Evolutionary conservation across 805 yeast species (phyloP).

Genomic region (Teunomyces kruisii): DNA sequence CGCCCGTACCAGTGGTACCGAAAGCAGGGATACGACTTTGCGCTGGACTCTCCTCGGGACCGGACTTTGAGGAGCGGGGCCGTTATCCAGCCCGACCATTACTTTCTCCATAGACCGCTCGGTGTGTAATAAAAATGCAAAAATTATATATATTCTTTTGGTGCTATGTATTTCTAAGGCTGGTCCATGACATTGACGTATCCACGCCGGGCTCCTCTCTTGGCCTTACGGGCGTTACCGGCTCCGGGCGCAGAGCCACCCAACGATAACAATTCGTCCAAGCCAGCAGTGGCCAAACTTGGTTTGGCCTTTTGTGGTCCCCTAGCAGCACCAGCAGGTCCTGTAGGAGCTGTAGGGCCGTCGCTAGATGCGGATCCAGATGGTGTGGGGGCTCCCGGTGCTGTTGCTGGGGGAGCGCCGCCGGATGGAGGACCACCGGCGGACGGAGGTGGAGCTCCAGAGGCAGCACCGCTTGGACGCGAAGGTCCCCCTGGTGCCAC

Average conservation of each 20-base stretch:
- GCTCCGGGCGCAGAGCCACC: slow-evolving; percentile 21
- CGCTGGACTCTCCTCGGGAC: slow-evolving; percentile 47
- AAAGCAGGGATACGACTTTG: slow-evolving; percentile 35
- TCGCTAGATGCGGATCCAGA: slow-evolving; percentile 5
- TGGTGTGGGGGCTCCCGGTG: background rate
- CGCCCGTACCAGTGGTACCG: slow-evolving; percentile 46
- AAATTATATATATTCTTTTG: background rate
- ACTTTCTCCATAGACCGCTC: slow-evolving; percentile 20
- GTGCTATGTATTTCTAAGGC: slow-evolving; percentile 2
- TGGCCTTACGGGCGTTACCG: slow-evolving; percentile 21
- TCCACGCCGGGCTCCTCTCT: slow-evolving; percentile 37
- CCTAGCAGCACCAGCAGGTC: slow-evolving; percentile 7
- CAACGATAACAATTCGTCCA: slow-evolving; percentile 39
- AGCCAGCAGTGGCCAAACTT: slow-evolving; percentile 39
- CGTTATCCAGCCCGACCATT: slow-evolving; percentile 43
- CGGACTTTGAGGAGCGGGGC: slow-evolving; percentile 39
- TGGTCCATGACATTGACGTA: slow-evolving; percentile 64
- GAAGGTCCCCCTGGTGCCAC: slow-evolving; percentile 4
- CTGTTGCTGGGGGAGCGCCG: slow-evolving; percentile 12
- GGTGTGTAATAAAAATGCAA: background rate
- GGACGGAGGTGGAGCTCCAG: slow-evolving; percentile 5
- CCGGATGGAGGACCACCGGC: slow-evolving; percentile 11
- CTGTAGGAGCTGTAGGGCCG: slow-evolving; percentile 5
- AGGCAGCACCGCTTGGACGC: slow-evolving; percentile 2
- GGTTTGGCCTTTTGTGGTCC: slow-evolving; percentile 11